These are phyloP conservation scores for Termitomyces sp. DNA, from an alignment of 768 basidiomycete species.

Conservation along the genomic window DNA sequence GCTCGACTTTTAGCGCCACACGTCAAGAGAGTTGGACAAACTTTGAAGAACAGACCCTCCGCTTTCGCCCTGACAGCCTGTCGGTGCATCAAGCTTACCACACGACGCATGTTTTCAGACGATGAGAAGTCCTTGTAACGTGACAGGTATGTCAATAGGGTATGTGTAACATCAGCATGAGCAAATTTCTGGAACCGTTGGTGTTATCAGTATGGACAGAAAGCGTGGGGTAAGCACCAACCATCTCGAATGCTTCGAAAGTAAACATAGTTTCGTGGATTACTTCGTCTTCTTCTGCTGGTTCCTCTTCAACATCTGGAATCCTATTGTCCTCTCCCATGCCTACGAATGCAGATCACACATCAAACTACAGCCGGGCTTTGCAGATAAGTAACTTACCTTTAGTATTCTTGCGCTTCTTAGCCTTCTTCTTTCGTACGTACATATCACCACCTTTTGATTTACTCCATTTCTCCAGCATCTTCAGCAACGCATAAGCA, in stretches of 20 bases:
- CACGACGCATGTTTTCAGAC: slow-evolving; percentile 84
- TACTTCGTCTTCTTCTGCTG: slow-evolving; percentile 57
- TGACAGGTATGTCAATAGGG: slow-evolving; percentile 77
- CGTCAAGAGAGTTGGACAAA: slow-evolving; percentile 29
- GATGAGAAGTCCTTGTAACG: slow-evolving; percentile 80
- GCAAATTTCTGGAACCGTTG: slow-evolving; percentile 73
- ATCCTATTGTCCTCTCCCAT: slow-evolving; percentile 56
- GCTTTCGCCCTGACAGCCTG: slow-evolving; percentile 90
- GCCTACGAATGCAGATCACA: slow-evolving; percentile 7
- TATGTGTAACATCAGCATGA: slow-evolving; percentile 78
- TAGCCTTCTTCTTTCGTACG: slow-evolving; percentile 64
- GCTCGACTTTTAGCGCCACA: slow-evolving; percentile 17
- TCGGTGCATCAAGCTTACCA: slow-evolving; percentile 85
- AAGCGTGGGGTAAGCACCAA: slow-evolving; percentile 30
- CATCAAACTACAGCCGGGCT: not conserved
- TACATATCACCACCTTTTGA: slow-evolving; percentile 68
- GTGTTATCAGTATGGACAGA: not conserved
- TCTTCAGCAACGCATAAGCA: slow-evolving; percentile 78
- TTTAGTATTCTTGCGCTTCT: slow-evolving; percentile 47
- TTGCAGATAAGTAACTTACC: slow-evolving; percentile 23
- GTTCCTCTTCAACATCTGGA: slow-evolving; percentile 67
- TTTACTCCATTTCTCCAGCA: slow-evolving; percentile 89
- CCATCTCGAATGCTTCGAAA: slow-evolving; percentile 89
- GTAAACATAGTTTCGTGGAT: slow-evolving; percentile 86
- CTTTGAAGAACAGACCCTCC: slow-evolving; percentile 95